phyloP scores from a whole-genome alignment of 306 rosid genomes.

The Gynostemma pentaphyllum region DNA sequence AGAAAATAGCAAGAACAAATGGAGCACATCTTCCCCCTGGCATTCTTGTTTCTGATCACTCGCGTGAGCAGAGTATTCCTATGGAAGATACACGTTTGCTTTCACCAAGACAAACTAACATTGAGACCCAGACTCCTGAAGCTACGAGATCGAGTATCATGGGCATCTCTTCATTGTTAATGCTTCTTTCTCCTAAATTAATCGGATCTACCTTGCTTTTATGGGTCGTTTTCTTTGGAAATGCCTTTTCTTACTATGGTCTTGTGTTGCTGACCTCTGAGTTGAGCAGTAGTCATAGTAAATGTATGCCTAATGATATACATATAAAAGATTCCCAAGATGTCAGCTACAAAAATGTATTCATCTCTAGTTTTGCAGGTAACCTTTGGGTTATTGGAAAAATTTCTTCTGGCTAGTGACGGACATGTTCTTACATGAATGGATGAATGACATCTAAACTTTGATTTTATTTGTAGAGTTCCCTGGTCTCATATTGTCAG shows the following conservation, averaged over 20 bases:
- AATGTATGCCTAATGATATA: slow-evolving; percentile 32
- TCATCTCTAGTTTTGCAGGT: slow-evolving; percentile 95
- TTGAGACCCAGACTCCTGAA: slow-evolving; percentile 16
- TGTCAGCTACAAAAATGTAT: slow-evolving; percentile 50
- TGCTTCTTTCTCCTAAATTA: slow-evolving; percentile 71
- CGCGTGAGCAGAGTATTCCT: slow-evolving; percentile 23
- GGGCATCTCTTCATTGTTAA: slow-evolving; percentile 40
- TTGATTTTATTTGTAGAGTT: slow-evolving; percentile 51
- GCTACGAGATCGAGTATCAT: slow-evolving; percentile 26
- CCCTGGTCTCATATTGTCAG: slow-evolving; percentile 79
- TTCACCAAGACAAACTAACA: slow-evolving; percentile 28
- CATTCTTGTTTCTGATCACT: slow-evolving; percentile 54
- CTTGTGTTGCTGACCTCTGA: slow-evolving; percentile 90
- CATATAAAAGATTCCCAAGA: slow-evolving; percentile 34
- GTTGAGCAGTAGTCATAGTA: slow-evolving; percentile 41
- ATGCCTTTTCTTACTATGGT: slow-evolving; percentile 92
- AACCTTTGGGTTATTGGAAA: slow-evolving; percentile 13
- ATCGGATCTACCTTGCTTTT: slow-evolving; percentile 71
- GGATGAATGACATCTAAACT: slow-evolving; percentile 22
- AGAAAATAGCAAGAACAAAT: slow-evolving; percentile 74
- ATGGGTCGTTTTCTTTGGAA: slow-evolving; percentile 88
- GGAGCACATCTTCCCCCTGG: slow-evolving; percentile 64
- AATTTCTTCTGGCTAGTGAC: neutral
- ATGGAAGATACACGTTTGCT: slow-evolving; percentile 52
- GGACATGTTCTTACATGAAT: slow-evolving; percentile 4